Percentiles rank a stretch among this genome's conserved stretches.
These are phyloP conservation scores for Aegle marmelos DNA, from an alignment of 345 rosid species.

Conservation along the genomic window DNA sequence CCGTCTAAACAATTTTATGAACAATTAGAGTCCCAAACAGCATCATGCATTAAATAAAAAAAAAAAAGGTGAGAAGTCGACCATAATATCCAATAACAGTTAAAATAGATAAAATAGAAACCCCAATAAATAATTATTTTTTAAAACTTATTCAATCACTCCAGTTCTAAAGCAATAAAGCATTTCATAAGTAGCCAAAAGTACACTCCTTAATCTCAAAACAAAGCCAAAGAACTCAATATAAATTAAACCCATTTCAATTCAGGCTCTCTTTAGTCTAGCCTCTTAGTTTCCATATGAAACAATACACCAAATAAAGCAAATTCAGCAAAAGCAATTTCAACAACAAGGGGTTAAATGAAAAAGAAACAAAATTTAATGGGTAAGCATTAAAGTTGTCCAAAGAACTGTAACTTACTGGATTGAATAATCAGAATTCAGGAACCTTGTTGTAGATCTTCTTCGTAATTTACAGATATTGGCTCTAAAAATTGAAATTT, in stretches of 20 bases:
- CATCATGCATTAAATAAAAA: neutral
- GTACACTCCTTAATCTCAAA: neutral
- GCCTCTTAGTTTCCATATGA: neutral
- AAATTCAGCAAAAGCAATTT: constrained; percentile 1
- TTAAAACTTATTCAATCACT: constrained; percentile 1
- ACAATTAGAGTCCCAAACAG: neutral
- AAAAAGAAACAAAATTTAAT: neutral
- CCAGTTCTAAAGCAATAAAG: neutral
- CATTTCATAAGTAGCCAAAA: neutral
- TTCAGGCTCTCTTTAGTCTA: neutral
- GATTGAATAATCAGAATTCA: neutral
- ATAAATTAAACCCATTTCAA: constrained; percentile 13
- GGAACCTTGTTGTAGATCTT: neutral
- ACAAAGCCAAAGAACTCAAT: neutral
- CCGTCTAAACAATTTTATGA: neutral
- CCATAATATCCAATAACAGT: neutral
- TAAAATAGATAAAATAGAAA: neutral
- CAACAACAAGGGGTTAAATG: neutral
- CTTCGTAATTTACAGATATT: neutral
- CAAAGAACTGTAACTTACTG: neutral
- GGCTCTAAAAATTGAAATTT: neutral
- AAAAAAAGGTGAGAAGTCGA: neutral
- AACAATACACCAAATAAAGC: neutral
- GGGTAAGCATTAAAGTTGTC: neutral
- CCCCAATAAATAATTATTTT: too few species aligned